Evolutionary conservation across 441 rosid species (phyloP).

Genomic region (Jatropha multifida): DNA sequence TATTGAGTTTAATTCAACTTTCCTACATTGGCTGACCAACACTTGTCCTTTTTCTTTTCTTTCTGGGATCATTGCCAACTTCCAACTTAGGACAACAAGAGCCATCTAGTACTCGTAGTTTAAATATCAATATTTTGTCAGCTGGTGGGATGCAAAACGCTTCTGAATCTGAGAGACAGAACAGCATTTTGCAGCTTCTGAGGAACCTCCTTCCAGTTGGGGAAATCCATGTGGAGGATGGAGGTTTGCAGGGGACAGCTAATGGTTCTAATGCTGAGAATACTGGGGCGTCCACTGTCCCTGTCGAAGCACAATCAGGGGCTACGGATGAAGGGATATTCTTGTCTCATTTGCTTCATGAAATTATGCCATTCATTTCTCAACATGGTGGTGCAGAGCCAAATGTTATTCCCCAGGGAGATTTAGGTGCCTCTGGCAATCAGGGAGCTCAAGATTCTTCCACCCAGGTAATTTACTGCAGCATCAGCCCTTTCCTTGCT

Average conservation of each 20-base stretch:
- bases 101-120: constrained; percentile 35
- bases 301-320: constrained; percentile 35
- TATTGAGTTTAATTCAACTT: constrained; percentile 5
- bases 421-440: too few species aligned
- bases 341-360: constrained; percentile 60
- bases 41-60: constrained; percentile 13
- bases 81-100: constrained; percentile 40
- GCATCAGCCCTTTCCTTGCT: not conserved
- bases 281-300: constrained; percentile 27
- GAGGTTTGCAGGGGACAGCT: constrained; percentile 32
- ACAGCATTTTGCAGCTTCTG: constrained; percentile 46
- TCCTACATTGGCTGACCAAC: constrained; percentile 1
- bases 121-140: constrained; percentile 39
- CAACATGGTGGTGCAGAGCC: constrained; percentile 36
- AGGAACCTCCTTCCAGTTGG: constrained; percentile 60
- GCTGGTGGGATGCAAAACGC: constrained; percentile 40
- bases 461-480: constrained; percentile 26
- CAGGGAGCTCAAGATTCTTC: too few species aligned
- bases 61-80: constrained; percentile 38
- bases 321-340: constrained; percentile 54
- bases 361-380: constrained; percentile 57
- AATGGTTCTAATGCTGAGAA: constrained; percentile 33
- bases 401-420: constrained; percentile 32
- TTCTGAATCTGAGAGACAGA: constrained; percentile 50
- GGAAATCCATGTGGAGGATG: constrained; percentile 50